Base-by-base conservation (phyloP, 1,284 basidiomycete species). In the Athelia sp. region DNA sequence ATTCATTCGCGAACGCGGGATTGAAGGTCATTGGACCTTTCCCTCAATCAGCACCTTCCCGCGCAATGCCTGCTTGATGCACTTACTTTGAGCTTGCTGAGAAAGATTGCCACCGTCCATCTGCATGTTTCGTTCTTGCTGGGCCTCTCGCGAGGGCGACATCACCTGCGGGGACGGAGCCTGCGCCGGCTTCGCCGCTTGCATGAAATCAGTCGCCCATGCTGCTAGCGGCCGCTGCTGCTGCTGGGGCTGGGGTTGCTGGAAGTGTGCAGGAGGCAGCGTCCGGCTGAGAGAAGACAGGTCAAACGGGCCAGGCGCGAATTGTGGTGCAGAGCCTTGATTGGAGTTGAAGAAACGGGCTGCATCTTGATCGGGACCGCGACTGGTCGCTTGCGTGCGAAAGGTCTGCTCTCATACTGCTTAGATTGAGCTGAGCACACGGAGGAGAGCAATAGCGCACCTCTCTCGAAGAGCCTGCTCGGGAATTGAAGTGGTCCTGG, bases 171-270 rank as follows among this genome's bases (percentile, higher is more conserved):
- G 43, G 2, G 40, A 18, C 19, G 48, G 48, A 2, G 17, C 35
- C 10, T 60, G 57, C 8, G 26, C 43, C 18, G 48, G 44, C n/a
- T n/a, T 21, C 15, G 15, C n/a, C 24, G 68, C 65, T 34, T 69
- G 69, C 32, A 64, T 60, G 56, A 88, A 89, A 62, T 89, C 86
- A 11, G 74, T 58, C 0, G 82, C 80, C 83, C 83, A 86, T 38
- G 72, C 64, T 19, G 74, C 67, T 15, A 18, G 44, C 4, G 52
- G 43, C 24, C 60, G 58, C 49, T 66, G 57, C 42, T 59, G 60
- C 44, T 65, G 64, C 10, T 56, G 23, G 45, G 58, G 55, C 24
- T 61, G 58, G 48, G 65, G 58, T 36, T 59, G 59, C 44, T 66
- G 64, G 8, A 56, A 22, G 45, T 58, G 54, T 18, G 56, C 46